Percentiles rank a stretch among this genome's conserved stretches.
These are phyloP conservation scores for Marasmius oreades DNA, from an alignment of 1,284 basidiomycete genomes.

Conservation along the genomic window DNA sequence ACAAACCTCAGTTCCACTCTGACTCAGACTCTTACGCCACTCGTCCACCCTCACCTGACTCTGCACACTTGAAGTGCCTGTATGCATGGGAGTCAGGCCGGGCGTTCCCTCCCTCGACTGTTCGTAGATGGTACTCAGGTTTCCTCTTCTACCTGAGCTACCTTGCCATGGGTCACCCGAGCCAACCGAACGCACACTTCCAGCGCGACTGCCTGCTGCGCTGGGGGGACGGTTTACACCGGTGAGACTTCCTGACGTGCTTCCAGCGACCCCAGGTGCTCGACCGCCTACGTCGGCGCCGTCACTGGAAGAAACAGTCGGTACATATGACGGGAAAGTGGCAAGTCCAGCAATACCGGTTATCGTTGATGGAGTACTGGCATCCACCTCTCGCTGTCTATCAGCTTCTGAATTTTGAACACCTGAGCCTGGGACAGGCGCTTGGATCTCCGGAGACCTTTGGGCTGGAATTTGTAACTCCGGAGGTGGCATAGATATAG, in stretches of 20 bases:
- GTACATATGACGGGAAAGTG: neutral
- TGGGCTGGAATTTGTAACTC: neutral
- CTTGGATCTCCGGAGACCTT: neutral
- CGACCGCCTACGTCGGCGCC: neutral
- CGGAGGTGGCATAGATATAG: neutral
- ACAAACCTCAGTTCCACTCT: neutral
- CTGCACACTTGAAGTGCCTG: neutral
- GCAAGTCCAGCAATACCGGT: neutral
- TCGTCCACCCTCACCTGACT: neutral
- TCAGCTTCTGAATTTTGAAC: neutral
- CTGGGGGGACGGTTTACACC: neutral
- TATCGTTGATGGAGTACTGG: neutral
- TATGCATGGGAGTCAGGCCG: neutral
- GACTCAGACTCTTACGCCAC: neutral
- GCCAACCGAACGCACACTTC: neutral
- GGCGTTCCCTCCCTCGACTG: neutral
- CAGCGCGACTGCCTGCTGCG: neutral
- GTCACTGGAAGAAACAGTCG: neutral
- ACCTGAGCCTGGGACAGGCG: neutral
- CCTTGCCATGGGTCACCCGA: neutral
- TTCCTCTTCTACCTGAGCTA: neutral
- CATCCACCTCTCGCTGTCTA: neutral
- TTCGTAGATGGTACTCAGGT: constrained; percentile 1
- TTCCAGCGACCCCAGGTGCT: neutral
- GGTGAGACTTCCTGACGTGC: neutral